A percentile compares a stretch with the other conserved stretches of the same genome.
These are phyloP conservation scores for Stagonosporopsis cucurbitacearum DNA, from an alignment of 2,329 filamentous ascomycete species.

Conservation along the genomic window DNA sequence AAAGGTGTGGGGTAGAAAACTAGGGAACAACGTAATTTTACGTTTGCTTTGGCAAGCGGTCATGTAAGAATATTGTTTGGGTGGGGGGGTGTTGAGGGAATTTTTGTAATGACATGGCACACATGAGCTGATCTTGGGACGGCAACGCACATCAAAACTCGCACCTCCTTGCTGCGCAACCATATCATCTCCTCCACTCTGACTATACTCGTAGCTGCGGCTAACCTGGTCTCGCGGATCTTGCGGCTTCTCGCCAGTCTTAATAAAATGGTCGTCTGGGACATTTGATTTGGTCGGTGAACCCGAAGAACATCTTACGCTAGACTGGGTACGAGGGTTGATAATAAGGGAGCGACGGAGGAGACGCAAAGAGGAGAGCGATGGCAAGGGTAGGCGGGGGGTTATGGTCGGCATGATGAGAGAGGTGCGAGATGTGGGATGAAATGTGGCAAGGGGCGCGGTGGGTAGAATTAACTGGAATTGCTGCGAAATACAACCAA, in stretches of 20 bases:
- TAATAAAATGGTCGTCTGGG: background rate
- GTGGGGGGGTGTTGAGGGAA: no score
- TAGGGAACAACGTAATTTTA: no score
- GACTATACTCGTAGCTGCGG: background rate
- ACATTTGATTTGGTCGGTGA: background rate
- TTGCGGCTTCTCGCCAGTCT: background rate
- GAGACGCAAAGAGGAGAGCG: background rate
- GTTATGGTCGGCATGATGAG: no score
- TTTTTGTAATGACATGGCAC: background rate
- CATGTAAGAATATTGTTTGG: no score
- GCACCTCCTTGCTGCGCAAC: background rate
- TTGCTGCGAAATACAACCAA: no score
- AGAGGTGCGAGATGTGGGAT: no score
- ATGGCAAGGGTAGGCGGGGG: background rate
- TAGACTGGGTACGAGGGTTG: no score
- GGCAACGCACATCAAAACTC: background rate
- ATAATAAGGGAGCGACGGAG: no score
- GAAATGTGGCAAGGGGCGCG: no score
- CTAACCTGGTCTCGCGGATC: background rate
- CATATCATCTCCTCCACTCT: constrained; percentile 1
- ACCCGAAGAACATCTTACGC: background rate
- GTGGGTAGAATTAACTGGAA: no score
- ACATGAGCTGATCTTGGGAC: background rate
- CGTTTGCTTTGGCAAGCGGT: no score
- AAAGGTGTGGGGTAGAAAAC: no score